Evolutionary conservation across 805 yeast species (phyloP), one percentile per base, ranked within the genome.

Genomic region (Jamesozyma rosinii): DNA sequence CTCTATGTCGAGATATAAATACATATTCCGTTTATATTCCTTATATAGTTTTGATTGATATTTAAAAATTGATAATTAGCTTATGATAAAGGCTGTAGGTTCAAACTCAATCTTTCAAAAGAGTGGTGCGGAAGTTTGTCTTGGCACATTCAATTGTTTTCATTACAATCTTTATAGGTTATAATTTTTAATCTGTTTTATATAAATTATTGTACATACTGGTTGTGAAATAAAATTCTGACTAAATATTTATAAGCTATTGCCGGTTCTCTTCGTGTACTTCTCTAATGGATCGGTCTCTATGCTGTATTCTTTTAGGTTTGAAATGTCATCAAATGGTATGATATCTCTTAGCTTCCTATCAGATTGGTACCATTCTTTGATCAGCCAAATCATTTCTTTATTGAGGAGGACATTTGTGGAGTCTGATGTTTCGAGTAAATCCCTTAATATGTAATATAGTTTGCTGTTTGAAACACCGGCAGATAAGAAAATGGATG

Each of bases 321-420:
- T 61, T 13, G 64, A 59, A 11, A 79, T 67, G 33, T 67, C 65
- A 34, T 74, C 76, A 41, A 61, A 61, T 1, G 76, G 55, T 35
- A 81, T 69, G 14, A 74, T 64, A 45, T 77, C 83, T 53, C 84
- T 69, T 48, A 83, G 64, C 52, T 71, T 75, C 53, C 79, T 74
- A 52, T 83, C 90, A 30, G 70, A 69, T 37, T 70, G 62, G 59
- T 78, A 82, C 92, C 92, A 83, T 20, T 59, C 67, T 53, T 79
- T 70, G 44, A 83, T 76, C 57, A 83, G 67, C 61, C 76, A 76
- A 4, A 69, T 61, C 79, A 83, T 77, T 58, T 82, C 89, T 44
- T 65, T 64, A 44, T 71, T 70, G 50, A 76, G 79, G 18, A 59
- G 48, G 1, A 72, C 72, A 13, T 69, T 63, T 47, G 72, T 71